These are phyloP conservation scores for Phytomonas francai DNA, from an alignment of 208 protist genomes.

Conservation along the genomic window DNA sequence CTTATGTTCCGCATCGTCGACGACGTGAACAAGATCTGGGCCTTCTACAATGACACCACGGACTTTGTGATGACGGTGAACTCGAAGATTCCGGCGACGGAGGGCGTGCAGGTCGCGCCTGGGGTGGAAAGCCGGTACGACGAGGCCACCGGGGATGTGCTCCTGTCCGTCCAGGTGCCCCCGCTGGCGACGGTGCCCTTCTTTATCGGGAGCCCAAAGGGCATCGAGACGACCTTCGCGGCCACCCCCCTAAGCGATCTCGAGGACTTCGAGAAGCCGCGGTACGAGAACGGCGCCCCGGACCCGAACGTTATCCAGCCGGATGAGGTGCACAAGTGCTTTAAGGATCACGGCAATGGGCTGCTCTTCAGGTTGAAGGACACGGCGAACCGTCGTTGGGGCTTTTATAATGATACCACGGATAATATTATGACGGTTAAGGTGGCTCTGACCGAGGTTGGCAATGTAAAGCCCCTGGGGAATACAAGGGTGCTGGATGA, in stretches of 20 bases:
- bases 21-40: slow-evolving; percentile 50
- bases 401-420: slow-evolving; percentile 76
- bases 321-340: slow-evolving; percentile 61
- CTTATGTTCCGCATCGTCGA: slow-evolving; percentile 81
- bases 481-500: slow-evolving; percentile 23
- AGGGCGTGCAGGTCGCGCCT: slow-evolving; percentile 22
- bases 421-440: slow-evolving; percentile 36
- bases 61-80: slow-evolving; percentile 62
- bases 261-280: slow-evolving; percentile 12
- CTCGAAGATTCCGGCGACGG: slow-evolving; percentile 26
- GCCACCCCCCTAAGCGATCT: slow-evolving; percentile 23
- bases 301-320: slow-evolving; percentile 28
- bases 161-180: slow-evolving; percentile 39
- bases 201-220: slow-evolving; percentile 34
- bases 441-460: slow-evolving; percentile 30
- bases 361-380: slow-evolving; percentile 75
- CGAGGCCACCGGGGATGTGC: slow-evolving; percentile 27
- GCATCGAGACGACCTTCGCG: slow-evolving; percentile 49
- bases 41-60: slow-evolving; percentile 82
- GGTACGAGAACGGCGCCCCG: slow-evolving; percentile 36
- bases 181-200: slow-evolving; percentile 58
- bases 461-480: slow-evolving; percentile 31
- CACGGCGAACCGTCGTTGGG: slow-evolving; percentile 27
- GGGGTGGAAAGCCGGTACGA: slow-evolving; percentile 22
- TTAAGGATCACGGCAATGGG: slow-evolving; percentile 72